Evolutionary conservation across 2,329 filamentous ascomycete species (phyloP).

Genomic region (Exophiala viscosa): DNA sequence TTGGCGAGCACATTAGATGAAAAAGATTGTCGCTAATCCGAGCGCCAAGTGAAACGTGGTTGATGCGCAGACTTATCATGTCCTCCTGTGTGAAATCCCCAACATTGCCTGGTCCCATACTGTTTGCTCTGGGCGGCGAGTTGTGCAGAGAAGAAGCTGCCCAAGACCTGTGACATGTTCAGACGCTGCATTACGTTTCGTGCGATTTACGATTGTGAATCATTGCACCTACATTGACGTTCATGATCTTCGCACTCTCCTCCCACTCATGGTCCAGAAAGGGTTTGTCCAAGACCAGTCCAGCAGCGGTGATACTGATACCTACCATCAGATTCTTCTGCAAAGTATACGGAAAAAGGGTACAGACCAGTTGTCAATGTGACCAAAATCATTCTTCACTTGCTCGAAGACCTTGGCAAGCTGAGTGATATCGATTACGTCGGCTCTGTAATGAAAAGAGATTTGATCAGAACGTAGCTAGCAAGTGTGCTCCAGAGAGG

Average conservation of each 20-base stretch:
- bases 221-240: constrained; percentile 30
- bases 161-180: constrained; percentile 43
- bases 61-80: no score
- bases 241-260: not conserved
- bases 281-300: constrained; percentile 43
- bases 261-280: constrained; percentile 44
- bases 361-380: not conserved
- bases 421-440: not conserved
- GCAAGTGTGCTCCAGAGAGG: not conserved
- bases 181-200: not conserved
- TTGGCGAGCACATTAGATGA: no score
- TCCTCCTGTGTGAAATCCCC: no score
- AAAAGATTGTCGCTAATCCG: no score
- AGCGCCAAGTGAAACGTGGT: no score
- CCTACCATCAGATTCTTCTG: constrained; percentile 36
- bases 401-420: not conserved
- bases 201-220: constrained; percentile 22
- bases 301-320: constrained; percentile 35
- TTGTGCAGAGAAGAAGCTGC: constrained; percentile 46
- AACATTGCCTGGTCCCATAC: no score
- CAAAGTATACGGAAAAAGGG: not conserved
- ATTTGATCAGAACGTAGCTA: not conserved
- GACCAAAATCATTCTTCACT: not conserved
- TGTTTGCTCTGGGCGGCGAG: constrained; percentile 46
- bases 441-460: no score